Conservation (phyloP, 108 stramenopile genomes). For the Cyclotella sp. region DNA sequence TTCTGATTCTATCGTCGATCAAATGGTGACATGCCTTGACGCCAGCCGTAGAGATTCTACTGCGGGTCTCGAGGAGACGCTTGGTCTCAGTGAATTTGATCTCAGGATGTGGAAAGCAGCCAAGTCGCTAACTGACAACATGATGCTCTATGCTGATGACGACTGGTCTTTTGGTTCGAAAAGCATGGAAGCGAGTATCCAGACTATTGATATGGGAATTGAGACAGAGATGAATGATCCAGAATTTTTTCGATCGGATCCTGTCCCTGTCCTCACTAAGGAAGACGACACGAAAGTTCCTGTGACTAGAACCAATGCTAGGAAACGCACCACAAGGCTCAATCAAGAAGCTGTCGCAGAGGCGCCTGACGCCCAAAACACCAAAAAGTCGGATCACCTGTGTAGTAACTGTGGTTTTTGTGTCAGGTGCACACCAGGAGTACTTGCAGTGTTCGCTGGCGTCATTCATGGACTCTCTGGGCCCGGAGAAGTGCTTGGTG, state of each 20-base stretch:
- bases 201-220: background rate
- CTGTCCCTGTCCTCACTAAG: background rate
- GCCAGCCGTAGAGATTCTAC: background rate
- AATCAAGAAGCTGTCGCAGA: no score
- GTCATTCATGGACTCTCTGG: conserved; percentile 73
- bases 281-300: background rate
- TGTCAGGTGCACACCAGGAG: background rate
- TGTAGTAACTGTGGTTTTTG: background rate
- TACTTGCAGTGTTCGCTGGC: conserved; percentile 53
- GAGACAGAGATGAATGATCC: background rate
- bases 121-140: background rate
- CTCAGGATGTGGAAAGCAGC: conserved; percentile 11
- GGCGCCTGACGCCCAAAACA: no score
- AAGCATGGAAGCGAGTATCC: conserved; percentile 1
- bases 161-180: conserved; percentile 1
- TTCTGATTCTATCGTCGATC: conserved; percentile 3
- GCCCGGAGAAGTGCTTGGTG: conserved; percentile 67
- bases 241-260: background rate
- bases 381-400: background rate
- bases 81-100: conserved; percentile 8
- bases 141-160: conserved; percentile 10
- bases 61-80: conserved; percentile 1
- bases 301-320: background rate
- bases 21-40: background rate
- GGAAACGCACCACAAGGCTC: background rate